These are phyloP conservation scores for Clavariopsis aquatica DNA, from an alignment of 495 filamentous ascomycete species.

Conservation along the genomic window DNA sequence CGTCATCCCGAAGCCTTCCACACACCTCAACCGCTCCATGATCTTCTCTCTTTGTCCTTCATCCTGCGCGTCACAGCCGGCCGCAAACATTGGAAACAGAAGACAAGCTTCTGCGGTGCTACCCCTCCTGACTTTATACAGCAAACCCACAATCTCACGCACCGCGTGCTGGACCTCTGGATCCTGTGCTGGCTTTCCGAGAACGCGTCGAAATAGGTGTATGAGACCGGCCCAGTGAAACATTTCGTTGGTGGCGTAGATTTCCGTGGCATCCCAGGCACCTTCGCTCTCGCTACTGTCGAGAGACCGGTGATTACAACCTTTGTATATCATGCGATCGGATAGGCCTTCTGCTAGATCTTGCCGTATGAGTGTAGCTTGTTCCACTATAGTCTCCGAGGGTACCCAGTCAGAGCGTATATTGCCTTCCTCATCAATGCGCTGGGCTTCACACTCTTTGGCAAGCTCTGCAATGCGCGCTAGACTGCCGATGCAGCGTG, in stretches of 20 bases:
- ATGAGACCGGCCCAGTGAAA: slow-evolving; percentile 81
- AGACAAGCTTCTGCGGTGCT: slow-evolving; percentile 74
- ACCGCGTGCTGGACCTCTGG: slow-evolving; percentile 64
- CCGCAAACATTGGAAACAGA: slow-evolving; percentile 82
- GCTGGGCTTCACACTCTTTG: slow-evolving; percentile 66
- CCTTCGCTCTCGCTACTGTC: slow-evolving; percentile 38
- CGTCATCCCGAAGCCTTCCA: slow-evolving; percentile 77
- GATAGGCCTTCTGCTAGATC: slow-evolving; percentile 53
- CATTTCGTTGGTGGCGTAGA: slow-evolving; percentile 75
- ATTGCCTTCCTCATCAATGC: slow-evolving; percentile 60
- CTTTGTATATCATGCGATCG: slow-evolving; percentile 43
- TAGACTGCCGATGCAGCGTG: slow-evolving; percentile 62
- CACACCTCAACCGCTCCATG: slow-evolving; percentile 64
- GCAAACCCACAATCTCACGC: slow-evolving; percentile 60
- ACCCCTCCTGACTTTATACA: slow-evolving; percentile 64
- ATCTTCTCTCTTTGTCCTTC: slow-evolving; percentile 59
- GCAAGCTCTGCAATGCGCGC: slow-evolving; percentile 74
- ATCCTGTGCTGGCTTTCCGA: slow-evolving; percentile 59
- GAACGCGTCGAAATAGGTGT: slow-evolving; percentile 72
- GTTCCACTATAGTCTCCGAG: slow-evolving; percentile 52
- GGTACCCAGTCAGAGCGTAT: slow-evolving; percentile 62
- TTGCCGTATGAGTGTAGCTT: slow-evolving; percentile 58
- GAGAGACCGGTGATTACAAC: slow-evolving; percentile 46
- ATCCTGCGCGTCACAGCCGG: slow-evolving; percentile 71
- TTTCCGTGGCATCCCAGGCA: slow-evolving; percentile 61